Percentiles rank a stretch among this genome's conserved stretches.
Conservation (phyloP, 2,329 filamentous ascomycete genomes). For the Cercospora janseana region DNA sequence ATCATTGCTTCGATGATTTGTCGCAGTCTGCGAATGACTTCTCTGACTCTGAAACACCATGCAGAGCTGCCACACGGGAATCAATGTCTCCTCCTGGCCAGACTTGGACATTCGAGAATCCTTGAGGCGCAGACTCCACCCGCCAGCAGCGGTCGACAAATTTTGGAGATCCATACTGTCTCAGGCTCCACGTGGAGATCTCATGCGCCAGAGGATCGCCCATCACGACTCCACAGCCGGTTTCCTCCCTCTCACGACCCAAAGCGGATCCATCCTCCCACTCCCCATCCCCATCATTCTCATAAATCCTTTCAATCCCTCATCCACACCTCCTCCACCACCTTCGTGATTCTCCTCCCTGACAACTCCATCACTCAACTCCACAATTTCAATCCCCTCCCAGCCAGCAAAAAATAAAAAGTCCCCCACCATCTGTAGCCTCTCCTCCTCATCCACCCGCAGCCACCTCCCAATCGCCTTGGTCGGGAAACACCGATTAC, state of each 20-base stretch:
- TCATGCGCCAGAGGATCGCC: too few relatives aligned
- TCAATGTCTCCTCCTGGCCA: too few relatives aligned
- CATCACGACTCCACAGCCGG: too few relatives aligned
- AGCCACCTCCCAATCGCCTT: slow-evolving; percentile 54
- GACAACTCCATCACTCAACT: slow-evolving; percentile 45
- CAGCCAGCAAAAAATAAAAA: slow-evolving; percentile 54
- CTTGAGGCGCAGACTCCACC: too few relatives aligned
- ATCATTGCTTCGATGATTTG: too few relatives aligned
- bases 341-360: slow-evolving; percentile 18
- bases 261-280: slow-evolving; percentile 42
- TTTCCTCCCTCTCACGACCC: slow-evolving; percentile 42
- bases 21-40: too few relatives aligned
- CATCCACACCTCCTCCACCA: not conserved
- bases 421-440: slow-evolving; percentile 52
- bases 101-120: too few relatives aligned
- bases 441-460: slow-evolving; percentile 45
- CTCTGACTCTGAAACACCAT: too few relatives aligned
- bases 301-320: slow-evolving; percentile 34
- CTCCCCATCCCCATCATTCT: slow-evolving; percentile 36
- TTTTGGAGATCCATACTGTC: not conserved
- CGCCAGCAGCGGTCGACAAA: too few relatives aligned
- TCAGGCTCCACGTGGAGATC: not conserved
- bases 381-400: slow-evolving; percentile 54
- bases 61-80: too few relatives aligned
- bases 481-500: slow-evolving; percentile 54